Conservation (phyloP, 495 filamentous ascomycete species). For the Talaromyces stipitatus region DNA sequence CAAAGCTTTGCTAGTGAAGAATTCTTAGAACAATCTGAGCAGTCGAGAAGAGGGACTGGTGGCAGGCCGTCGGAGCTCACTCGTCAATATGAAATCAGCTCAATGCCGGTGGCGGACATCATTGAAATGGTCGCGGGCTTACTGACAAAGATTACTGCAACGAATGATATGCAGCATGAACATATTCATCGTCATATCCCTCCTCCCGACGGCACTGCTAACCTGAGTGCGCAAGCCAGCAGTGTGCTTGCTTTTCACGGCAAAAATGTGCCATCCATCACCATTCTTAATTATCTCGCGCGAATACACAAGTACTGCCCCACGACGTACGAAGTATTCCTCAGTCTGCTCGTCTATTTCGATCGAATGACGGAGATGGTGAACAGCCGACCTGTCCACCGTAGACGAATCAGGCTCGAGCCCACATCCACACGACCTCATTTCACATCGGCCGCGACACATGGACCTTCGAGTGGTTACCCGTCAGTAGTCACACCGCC, state of each 20-base stretch:
- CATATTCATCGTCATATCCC: conserved; percentile 65
- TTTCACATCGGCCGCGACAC: neutral
- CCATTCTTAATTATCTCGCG: conserved; percentile 90
- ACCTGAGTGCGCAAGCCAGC: conserved; percentile 69
- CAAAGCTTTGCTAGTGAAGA: conserved; percentile 79
- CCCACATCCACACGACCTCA: conserved; percentile 7
- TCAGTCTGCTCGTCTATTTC: conserved; percentile 94
- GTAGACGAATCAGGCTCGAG: conserved; percentile 27
- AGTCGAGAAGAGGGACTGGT: conserved; percentile 29
- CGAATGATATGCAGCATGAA: conserved; percentile 92
- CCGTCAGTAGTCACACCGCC: conserved; percentile 30
- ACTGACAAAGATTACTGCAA: conserved; percentile 94
- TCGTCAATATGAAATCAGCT: conserved; percentile 84
- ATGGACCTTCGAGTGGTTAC: neutral
- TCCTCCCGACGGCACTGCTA: conserved; percentile 52
- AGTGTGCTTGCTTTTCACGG: conserved; percentile 98
- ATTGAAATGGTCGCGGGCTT: conserved; percentile 99
- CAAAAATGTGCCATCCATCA: conserved; percentile 96
- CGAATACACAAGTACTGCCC: conserved; percentile 99
- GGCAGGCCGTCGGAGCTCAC: conserved; percentile 33
- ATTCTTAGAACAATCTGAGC: conserved; percentile 44
- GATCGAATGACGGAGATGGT: conserved; percentile 98
- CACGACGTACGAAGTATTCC: conserved; percentile 96
- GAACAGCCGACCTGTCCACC: conserved; percentile 58
- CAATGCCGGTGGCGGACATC: conserved; percentile 94